phyloP scores from a whole-genome alignment of 176 grass and related monocot species.

The sorghum (Sorghum bicolor) region DNA sequence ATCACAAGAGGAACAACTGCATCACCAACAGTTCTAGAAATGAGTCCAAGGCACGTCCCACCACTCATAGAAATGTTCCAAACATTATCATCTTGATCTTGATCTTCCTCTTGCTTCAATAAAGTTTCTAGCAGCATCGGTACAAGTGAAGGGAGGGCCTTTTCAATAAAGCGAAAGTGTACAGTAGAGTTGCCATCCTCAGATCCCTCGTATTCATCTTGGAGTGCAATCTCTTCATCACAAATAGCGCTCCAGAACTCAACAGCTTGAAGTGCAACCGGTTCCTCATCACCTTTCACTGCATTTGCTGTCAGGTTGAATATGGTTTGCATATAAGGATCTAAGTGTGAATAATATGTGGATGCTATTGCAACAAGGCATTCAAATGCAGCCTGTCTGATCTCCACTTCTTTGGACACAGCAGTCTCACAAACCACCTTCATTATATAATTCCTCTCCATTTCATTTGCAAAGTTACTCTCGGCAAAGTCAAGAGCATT shows the following conservation, averaged over 20 bases:
- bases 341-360: conserved; percentile 74
- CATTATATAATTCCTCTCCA: conserved; percentile 94
- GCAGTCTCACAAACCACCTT: conserved; percentile 86
- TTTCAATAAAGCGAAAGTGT: conserved; percentile 73
- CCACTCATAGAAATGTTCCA: conserved; percentile 87
- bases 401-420: conserved; percentile 71
- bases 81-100: conserved; percentile 80
- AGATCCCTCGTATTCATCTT: conserved; percentile 62
- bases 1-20: conserved; percentile 69
- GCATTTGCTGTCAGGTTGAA: conserved; percentile 74
- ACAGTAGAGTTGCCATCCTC: conserved; percentile 61
- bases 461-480: conserved; percentile 86
- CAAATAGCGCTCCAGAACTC: conserved; percentile 96
- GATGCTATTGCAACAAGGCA: conserved; percentile 91
- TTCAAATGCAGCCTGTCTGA: conserved; percentile 80
- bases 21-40: conserved; percentile 76
- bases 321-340: conserved; percentile 72
- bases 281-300: conserved; percentile 75
- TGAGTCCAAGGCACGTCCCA: conserved; percentile 72
- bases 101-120: conserved; percentile 90
- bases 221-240: conserved; percentile 84
- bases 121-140: conserved; percentile 86
- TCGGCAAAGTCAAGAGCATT: conserved; percentile 87
- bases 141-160: conserved; percentile 86
- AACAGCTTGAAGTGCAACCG: conserved; percentile 69